Evolutionary conservation across 495 filamentous ascomycete genomes (phyloP).

Genomic region (Massariosphaeria phaeospora): DNA sequence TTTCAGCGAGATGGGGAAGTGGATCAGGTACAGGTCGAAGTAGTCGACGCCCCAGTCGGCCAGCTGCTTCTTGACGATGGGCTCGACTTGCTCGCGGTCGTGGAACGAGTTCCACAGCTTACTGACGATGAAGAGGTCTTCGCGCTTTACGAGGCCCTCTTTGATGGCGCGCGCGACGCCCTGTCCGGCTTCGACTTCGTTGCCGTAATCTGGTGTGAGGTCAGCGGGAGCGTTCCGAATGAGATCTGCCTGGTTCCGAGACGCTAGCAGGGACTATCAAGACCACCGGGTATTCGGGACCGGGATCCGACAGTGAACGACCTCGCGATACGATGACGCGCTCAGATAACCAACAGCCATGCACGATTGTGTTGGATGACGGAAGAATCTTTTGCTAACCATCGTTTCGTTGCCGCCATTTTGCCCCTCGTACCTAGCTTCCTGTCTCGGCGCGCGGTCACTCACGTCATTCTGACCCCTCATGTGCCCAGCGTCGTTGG

Average conservation of each 20-base stretch:
- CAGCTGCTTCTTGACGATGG: constrained; percentile 57
- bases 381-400: too few relatives aligned
- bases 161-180: constrained; percentile 47
- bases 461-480: too few relatives aligned
- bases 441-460: not conserved
- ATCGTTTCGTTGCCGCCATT: too few relatives aligned
- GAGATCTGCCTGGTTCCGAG: not conserved
- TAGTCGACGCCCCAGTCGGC: constrained; percentile 59
- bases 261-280: constrained; percentile 3
- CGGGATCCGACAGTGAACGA: not conserved
- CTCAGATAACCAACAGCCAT: too few relatives aligned
- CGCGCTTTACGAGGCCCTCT: constrained; percentile 51
- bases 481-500: too few relatives aligned
- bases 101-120: constrained; percentile 70
- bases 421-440: too few relatives aligned
- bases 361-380: not conserved
- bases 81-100: constrained; percentile 55
- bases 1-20: constrained; percentile 50
- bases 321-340: not conserved
- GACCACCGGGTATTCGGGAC: constrained; percentile 7
- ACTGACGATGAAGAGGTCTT: constrained; percentile 62
- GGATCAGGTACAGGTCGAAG: constrained; percentile 67
- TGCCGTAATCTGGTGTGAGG: constrained; percentile 44
- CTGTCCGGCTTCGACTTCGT: constrained; percentile 50
- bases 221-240: constrained; percentile 1